Percentiles rank a stretch among this genome's conserved stretches.
These are phyloP conservation scores for Triticum dicoccoides DNA, from an alignment of 176 grass and related monocot genomes.

Conservation along the genomic window DNA sequence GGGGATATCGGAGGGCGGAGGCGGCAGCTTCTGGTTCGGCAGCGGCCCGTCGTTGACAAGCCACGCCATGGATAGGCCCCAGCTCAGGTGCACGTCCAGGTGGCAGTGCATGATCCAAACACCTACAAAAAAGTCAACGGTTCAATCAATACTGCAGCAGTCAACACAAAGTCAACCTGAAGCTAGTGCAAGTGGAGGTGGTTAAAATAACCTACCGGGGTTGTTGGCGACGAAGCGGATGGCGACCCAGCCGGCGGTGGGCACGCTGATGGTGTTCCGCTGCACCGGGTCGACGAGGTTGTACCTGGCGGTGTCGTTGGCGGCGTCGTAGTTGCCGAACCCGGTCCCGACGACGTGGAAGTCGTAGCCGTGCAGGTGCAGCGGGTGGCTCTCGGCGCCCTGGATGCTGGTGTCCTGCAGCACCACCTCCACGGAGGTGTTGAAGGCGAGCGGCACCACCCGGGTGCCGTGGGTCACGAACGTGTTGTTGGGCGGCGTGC, in stretches of 20 bases:
- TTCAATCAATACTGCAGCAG: background rate
- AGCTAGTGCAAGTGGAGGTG: background rate
- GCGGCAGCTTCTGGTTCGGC: constrained; percentile 68
- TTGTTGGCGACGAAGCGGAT: constrained; percentile 74
- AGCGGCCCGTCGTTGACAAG: constrained; percentile 66
- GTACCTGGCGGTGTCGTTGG: constrained; percentile 41
- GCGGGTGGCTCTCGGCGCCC: constrained; percentile 69
- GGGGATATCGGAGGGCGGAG: constrained; percentile 73
- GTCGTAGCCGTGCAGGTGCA: constrained; percentile 79
- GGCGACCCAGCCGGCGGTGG: constrained; percentile 74
- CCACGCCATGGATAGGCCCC: constrained; percentile 88
- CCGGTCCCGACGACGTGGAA: constrained; percentile 61
- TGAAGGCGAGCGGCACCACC: constrained; percentile 57
- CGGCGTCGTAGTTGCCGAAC: constrained; percentile 55
- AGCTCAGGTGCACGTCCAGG: constrained; percentile 72
- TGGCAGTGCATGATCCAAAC: constrained; percentile 97
- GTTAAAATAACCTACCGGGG: constrained; percentile 35
- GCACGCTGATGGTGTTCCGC: constrained; percentile 73
- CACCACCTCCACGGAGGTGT: constrained; percentile 72
- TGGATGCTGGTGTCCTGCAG: constrained; percentile 72
- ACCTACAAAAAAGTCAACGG: constrained; percentile 20
- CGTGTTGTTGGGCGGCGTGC: constrained; percentile 60
- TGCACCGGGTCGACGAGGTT: constrained; percentile 68
- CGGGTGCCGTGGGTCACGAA: constrained; percentile 52
- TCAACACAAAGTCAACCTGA: background rate